Percentiles rank a stretch among this genome's conserved stretches.
phyloP scores from a whole-genome alignment of 495 filamentous ascomycete species.

The Tuber umbilicatum region DNA sequence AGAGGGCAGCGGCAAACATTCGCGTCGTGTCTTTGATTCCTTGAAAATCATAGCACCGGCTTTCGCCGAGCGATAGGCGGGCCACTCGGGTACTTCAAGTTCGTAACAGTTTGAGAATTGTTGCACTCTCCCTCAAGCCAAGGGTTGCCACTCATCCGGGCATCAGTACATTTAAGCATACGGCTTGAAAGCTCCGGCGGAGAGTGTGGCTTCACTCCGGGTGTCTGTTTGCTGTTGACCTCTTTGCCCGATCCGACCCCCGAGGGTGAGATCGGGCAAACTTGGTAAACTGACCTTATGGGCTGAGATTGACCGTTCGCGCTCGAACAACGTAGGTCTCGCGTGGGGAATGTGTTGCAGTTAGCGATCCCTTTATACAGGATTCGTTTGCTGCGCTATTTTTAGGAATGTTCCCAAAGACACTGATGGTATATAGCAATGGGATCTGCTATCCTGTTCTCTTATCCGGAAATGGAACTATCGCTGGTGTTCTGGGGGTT shows the following conservation, averaged over 20 bases:
- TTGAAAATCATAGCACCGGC: slow-evolving; percentile 39
- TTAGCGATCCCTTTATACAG: slow-evolving; percentile 44
- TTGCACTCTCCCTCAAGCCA: slow-evolving; percentile 26
- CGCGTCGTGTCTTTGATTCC: background rate
- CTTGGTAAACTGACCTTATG: slow-evolving; percentile 41
- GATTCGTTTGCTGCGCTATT: background rate
- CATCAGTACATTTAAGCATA: background rate
- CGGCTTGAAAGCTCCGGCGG: slow-evolving; percentile 11
- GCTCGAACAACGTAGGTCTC: slow-evolving; percentile 96
- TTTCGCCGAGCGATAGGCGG: slow-evolving; percentile 31
- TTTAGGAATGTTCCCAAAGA: slow-evolving; percentile 11
- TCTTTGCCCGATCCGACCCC: slow-evolving; percentile 26
- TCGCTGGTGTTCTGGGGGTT: slow-evolving; percentile 66
- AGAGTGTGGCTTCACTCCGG: slow-evolving; percentile 66
- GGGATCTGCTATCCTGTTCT: slow-evolving; percentile 69
- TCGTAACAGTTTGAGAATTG: slow-evolving; percentile 44
- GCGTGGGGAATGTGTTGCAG: slow-evolving; percentile 89
- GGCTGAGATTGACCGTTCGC: slow-evolving; percentile 86
- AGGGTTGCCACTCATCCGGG: background rate
- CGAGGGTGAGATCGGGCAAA: slow-evolving; percentile 34
- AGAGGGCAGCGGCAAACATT: slow-evolving; percentile 41
- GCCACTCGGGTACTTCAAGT: slow-evolving; percentile 45
- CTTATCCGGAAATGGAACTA: slow-evolving; percentile 71
- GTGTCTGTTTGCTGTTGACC: slow-evolving; percentile 51
- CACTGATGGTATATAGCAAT: slow-evolving; percentile 52